These are phyloP conservation scores for Penicillium olsonii DNA, from an alignment of 2,329 filamentous ascomycete species.

Conservation along the genomic window DNA sequence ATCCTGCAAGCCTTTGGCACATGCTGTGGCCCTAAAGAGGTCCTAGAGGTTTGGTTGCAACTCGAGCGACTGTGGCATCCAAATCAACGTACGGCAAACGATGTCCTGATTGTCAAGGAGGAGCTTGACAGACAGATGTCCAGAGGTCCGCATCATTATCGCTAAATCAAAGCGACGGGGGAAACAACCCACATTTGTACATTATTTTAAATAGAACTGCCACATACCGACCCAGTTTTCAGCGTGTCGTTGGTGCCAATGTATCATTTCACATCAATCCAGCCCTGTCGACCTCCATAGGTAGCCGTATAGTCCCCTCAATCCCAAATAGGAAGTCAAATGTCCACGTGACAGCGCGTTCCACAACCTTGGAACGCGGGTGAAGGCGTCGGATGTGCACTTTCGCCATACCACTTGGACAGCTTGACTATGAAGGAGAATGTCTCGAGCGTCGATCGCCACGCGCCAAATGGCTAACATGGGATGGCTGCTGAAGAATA, in stretches of 20 bases:
- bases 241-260: slow-evolving; percentile 14
- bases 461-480: slow-evolving; percentile 56
- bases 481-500: slow-evolving; percentile 71
- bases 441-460: slow-evolving; percentile 28
- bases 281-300: no score
- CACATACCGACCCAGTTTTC: slow-evolving; percentile 20
- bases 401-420: background rate
- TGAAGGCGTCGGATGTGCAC: background rate
- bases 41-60: slow-evolving; percentile 41
- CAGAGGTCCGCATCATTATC: slow-evolving; percentile 12
- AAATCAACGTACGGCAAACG: slow-evolving; percentile 35
- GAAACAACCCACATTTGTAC: slow-evolving; percentile 25
- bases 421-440: slow-evolving; percentile 25
- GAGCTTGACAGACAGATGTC: slow-evolving; percentile 40
- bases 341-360: slow-evolving; percentile 32
- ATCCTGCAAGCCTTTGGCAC: slow-evolving; percentile 43
- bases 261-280: background rate
- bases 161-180: slow-evolving; percentile 7
- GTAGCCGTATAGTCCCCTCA: background rate
- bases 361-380: slow-evolving; percentile 1
- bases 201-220: slow-evolving; percentile 27
- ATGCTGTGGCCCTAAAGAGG: slow-evolving; percentile 38
- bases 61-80: slow-evolving; percentile 45
- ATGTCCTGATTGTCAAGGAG: slow-evolving; percentile 39
- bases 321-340: slow-evolving; percentile 3